A percentile compares a stretch with the other conserved stretches of the same genome.
These are phyloP conservation scores for Cryphonectria carpinicola DNA, from an alignment of 2,329 filamentous ascomycete species.

Conservation along the genomic window DNA sequence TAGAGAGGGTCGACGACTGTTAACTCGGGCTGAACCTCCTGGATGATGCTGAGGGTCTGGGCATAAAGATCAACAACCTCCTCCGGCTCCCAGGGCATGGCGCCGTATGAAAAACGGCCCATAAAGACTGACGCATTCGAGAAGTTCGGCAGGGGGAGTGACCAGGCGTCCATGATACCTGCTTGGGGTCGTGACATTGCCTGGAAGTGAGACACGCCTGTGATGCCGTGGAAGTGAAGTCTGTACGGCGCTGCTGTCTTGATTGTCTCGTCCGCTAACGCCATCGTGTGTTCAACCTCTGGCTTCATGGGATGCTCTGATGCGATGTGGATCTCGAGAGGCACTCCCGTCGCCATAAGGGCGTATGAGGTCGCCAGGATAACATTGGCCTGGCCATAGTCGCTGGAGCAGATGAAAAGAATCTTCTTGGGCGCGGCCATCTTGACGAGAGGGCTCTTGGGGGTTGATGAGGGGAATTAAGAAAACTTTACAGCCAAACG, in stretches of 20 bases:
- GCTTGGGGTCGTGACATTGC: constrained; percentile 30
- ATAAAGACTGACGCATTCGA: constrained; percentile 29
- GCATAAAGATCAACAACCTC: constrained; percentile 38
- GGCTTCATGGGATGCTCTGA: constrained; percentile 36
- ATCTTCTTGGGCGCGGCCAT: constrained; percentile 26
- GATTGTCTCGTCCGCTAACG: constrained; percentile 27
- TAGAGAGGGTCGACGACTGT: constrained; percentile 40
- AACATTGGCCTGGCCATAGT: constrained; percentile 43
- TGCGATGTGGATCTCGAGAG: constrained; percentile 41
- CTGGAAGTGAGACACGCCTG: constrained; percentile 31
- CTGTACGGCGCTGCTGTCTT: constrained; percentile 29
- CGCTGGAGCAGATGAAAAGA: constrained; percentile 40
- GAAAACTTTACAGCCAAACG: background rate
- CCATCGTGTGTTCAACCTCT: constrained; percentile 29
- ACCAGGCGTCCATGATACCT: constrained; percentile 24
- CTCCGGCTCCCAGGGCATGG: constrained; percentile 37
- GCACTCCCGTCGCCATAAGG: constrained; percentile 39
- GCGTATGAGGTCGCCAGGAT: constrained; percentile 41
- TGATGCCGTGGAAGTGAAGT: constrained; percentile 35
- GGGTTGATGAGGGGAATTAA: background rate
- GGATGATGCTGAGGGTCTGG: constrained; percentile 34
- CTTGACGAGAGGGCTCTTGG: background rate
- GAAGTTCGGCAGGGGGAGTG: constrained; percentile 14
- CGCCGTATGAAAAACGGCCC: constrained; percentile 5
- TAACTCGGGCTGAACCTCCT: constrained; percentile 38